Evolutionary conservation across 257 asterid species (phyloP).

Genomic region (Asclepias syriaca): DNA sequence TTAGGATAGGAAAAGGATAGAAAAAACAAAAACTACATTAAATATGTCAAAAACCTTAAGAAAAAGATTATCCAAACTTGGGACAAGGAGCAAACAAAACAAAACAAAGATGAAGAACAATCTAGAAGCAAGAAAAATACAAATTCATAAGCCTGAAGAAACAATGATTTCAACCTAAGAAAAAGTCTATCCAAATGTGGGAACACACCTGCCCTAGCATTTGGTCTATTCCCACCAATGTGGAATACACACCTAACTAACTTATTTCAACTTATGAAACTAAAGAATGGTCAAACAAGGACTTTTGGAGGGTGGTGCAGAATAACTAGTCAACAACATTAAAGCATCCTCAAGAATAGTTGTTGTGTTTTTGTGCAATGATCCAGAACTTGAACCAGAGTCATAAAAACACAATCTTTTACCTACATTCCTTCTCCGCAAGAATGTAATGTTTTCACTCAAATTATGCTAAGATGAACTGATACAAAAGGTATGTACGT

Average conservation of each 20-base stretch:
- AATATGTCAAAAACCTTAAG: not conserved
- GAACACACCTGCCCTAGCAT: not conserved
- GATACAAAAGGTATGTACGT: not conserved
- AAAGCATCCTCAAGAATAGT: not conserved
- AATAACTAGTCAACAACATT: not conserved
- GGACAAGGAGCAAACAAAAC: not conserved
- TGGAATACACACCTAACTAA: not conserved
- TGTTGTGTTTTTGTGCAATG: not conserved
- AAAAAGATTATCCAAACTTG: not conserved
- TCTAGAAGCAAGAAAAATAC: not conserved
- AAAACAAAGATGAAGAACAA: not conserved
- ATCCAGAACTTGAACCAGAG: not conserved
- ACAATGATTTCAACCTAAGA: not conserved
- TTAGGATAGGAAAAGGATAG: too few relatives aligned
- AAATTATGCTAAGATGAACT: not conserved
- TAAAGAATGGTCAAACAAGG: not conserved
- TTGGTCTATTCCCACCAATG: constrained; percentile 4
- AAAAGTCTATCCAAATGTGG: not conserved
- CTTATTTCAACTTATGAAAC: not conserved
- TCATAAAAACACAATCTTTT: not conserved
- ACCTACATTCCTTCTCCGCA: not conserved
- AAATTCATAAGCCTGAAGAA: not conserved
- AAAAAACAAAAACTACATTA: too few relatives aligned
- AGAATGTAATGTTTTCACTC: not conserved
- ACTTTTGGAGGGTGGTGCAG: not conserved